phyloP scores from a whole-genome alignment of 371 early-diverging fungal genomes.

The Circinella umbellata region DNA sequence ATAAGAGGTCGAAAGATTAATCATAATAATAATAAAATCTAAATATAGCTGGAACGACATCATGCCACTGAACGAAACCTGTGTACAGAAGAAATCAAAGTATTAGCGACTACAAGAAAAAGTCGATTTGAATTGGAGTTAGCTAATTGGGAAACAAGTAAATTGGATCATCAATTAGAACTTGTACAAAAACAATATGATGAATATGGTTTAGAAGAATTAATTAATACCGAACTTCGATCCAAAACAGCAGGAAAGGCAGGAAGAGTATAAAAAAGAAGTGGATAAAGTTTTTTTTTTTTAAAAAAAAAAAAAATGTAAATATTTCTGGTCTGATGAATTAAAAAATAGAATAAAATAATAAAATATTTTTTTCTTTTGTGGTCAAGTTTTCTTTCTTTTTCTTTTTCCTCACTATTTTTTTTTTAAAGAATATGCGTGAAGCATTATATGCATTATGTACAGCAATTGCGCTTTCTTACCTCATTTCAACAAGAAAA shows the following conservation, averaged over 20 bases:
- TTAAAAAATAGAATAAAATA: not conserved
- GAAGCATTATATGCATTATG: constrained; percentile 1
- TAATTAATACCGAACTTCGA: constrained; percentile 29
- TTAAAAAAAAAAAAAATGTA: too few relatives aligned
- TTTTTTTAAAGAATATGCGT: not conserved
- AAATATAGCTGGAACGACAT: constrained; percentile 42
- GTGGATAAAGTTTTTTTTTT: too few relatives aligned
- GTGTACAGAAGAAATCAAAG: constrained; percentile 48
- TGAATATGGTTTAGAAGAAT: constrained; percentile 48
- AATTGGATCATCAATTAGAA: constrained; percentile 56
- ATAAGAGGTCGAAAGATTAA: too few relatives aligned
- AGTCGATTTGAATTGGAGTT: constrained; percentile 55
- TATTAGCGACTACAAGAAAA: constrained; percentile 43
- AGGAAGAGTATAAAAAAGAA: not conserved
- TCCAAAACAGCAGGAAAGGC: constrained; percentile 10
- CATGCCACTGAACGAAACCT: constrained; percentile 36
- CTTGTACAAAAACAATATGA: constrained; percentile 58
- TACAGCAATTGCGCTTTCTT: constrained; percentile 1
- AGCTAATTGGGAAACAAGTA: constrained; percentile 61
- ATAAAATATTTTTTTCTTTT: not conserved
- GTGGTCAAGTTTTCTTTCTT: not conserved
- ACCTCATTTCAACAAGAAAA: not conserved
- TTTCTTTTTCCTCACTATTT: too few relatives aligned
- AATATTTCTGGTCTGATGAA: too few relatives aligned
- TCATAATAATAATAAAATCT: too few relatives aligned